Conservation (phyloP, 2,329 filamentous ascomycete species). For the Paecilomyces dactylethromorphus region DNA sequence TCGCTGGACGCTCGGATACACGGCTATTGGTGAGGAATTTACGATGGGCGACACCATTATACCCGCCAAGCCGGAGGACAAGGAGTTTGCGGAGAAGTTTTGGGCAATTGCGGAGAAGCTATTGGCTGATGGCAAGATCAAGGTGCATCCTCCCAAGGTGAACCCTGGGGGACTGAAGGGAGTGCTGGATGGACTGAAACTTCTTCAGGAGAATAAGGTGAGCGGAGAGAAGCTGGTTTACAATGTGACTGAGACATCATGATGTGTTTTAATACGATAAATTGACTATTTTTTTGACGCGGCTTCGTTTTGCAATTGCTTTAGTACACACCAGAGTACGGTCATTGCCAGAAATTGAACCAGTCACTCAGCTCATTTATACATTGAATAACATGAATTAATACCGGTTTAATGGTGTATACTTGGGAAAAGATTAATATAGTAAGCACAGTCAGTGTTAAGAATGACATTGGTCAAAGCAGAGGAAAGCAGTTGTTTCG, state of each 20-base stretch:
- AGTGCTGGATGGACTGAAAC: conserved; percentile 9
- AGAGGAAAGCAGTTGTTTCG: too few relatives aligned
- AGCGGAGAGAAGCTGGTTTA: conserved; percentile 13
- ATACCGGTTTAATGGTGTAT: too few relatives aligned
- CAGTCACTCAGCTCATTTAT: too few relatives aligned
- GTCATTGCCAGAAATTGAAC: too few relatives aligned
- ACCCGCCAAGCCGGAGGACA: conserved; percentile 27
- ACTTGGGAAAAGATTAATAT: too few relatives aligned
- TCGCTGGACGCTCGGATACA: neutral
- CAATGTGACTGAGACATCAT: neutral
- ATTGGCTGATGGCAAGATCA: conserved; percentile 32
- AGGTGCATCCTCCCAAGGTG: conserved; percentile 33
- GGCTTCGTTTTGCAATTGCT: too few relatives aligned
- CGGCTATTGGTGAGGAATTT: neutral
- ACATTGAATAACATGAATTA: too few relatives aligned
- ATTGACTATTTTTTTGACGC: too few relatives aligned
- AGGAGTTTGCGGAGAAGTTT: conserved; percentile 29
- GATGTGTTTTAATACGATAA: neutral
- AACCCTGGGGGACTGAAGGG: conserved; percentile 29
- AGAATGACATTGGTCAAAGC: too few relatives aligned
- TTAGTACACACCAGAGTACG: too few relatives aligned
- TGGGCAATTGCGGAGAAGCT: conserved; percentile 26
- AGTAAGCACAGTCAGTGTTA: too few relatives aligned
- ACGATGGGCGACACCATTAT: conserved; percentile 14
- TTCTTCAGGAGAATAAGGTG: conserved; percentile 9